These are phyloP conservation scores for Oemleria cerasiformis DNA, from an alignment of 306 rosid genomes.

Conservation along the genomic window DNA sequence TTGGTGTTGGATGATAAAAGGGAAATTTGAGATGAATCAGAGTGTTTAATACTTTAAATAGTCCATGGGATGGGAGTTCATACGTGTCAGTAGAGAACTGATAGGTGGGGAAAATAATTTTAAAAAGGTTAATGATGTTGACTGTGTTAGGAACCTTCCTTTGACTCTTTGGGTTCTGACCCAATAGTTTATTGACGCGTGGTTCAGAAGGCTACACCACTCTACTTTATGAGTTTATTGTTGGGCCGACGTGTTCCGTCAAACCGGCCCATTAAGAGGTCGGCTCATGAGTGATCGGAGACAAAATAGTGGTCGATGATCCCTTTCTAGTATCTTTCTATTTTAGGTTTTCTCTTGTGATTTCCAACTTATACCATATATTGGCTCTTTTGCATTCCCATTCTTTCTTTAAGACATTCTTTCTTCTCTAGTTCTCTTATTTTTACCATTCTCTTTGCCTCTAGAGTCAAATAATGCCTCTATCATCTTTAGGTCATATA, in stretches of 20 bases:
- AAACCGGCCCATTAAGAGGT: conserved; percentile 30
- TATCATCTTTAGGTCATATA: not conserved
- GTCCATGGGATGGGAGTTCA: conserved; percentile 25
- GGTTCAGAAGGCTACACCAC: not conserved
- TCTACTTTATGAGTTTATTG: not conserved
- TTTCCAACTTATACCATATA: not conserved
- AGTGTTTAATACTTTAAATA: not conserved
- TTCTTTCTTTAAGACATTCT: not conserved
- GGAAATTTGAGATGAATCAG: too few relatives aligned
- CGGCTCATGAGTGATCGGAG: not conserved
- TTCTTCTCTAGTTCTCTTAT: not conserved
- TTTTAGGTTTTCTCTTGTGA: not conserved
- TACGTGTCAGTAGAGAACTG: conserved; percentile 22
- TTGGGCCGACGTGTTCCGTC: conserved; percentile 1
- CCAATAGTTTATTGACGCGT: not conserved
- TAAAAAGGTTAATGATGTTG: not conserved
- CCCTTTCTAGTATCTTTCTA: not conserved
- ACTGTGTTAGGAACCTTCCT: conserved; percentile 8
- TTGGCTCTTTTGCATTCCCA: not conserved
- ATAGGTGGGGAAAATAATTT: not conserved
- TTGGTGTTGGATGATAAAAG: too few relatives aligned
- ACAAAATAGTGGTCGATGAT: not conserved
- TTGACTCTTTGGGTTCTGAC: conserved; percentile 7
- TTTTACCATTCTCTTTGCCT: not conserved
- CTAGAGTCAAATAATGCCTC: not conserved